Base-by-base conservation (phyloP, 148 eudicot genomes). In the Bassia scoparia region DNA sequence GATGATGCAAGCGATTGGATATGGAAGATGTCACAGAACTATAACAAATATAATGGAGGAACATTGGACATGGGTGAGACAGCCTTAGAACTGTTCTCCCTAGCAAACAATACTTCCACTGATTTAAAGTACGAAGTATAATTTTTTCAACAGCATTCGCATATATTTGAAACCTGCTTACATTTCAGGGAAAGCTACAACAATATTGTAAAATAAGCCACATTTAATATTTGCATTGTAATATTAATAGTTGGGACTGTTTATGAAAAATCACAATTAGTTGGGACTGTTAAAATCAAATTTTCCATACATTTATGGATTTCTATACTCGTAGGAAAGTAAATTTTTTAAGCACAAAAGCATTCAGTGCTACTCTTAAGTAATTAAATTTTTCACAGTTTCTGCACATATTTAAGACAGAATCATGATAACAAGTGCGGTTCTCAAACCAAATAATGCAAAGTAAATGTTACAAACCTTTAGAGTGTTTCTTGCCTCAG, bases 401-500 rank as follows among this genome's bases (percentile, higher is more conserved):
- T 12, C 35, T 3, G 8, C 53, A 21, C 60, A 50, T 8, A 30
- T 18, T 30, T 20, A 56, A 60, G 37, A 17, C 6, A 48, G 23
- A 49, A 34, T 10, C 34, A 35, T 41, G 44, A 65, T 31, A 12
- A 50, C 21, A 26, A 2, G 48, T n/a, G 16, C 29, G 30, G 15
- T 6, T 55, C 23, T 54, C 33, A 29, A 56, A 67, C 50, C 30
- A 68, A 78, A 61, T 50, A 78, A 61, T 50, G 46, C n/a, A 55
- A 17, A n/a, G 52, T 49, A 69, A 77, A 69, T 56, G 34, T 16
- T 50, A 48, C 84, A 71, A 79, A 90, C 98, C 97, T 95, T 92
- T 84, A 87, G 76, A 67, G 88, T 77, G 72, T 75, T 79, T 74
- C 71, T 84, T 29, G 88, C 63, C 30, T 81, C 76, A 69, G 86